Evolutionary conservation across 495 filamentous ascomycete genomes (phyloP).

Genomic region (Neurospora terricola): DNA sequence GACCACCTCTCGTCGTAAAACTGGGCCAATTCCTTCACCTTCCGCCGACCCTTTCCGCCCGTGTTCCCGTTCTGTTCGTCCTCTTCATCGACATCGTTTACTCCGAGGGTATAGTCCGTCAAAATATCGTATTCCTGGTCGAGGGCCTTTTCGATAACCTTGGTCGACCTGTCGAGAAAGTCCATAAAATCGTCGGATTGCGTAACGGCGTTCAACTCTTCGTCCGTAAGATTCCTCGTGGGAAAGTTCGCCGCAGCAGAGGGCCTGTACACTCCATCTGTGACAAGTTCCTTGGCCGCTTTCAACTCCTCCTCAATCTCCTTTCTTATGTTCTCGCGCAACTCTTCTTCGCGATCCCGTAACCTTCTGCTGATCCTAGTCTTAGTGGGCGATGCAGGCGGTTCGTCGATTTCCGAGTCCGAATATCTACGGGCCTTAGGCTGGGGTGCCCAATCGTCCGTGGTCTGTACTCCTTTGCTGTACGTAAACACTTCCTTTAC

Average conservation of each 20-base stretch:
- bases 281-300: constrained; percentile 47
- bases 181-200: constrained; percentile 87
- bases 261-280: constrained; percentile 40
- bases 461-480: constrained; percentile 91
- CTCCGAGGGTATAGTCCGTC: constrained; percentile 81
- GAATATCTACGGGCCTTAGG: constrained; percentile 39
- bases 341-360: constrained; percentile 74
- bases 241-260: constrained; percentile 54
- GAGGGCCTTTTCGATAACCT: constrained; percentile 91
- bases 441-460: constrained; percentile 52
- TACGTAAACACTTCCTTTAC: constrained; percentile 80
- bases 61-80: constrained; percentile 68
- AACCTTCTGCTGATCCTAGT: constrained; percentile 59
- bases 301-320: constrained; percentile 91
- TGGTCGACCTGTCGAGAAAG: constrained; percentile 90
- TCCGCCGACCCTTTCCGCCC: constrained; percentile 63
- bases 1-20: constrained; percentile 96
- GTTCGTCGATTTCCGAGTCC: constrained; percentile 47
- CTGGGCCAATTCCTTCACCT: constrained; percentile 78
- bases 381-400: constrained; percentile 47
- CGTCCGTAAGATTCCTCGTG: constrained; percentile 65
- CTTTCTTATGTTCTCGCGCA: constrained; percentile 69
- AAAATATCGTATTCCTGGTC: constrained; percentile 91
- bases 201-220: constrained; percentile 86
- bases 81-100: constrained; percentile 63